These are phyloP conservation scores for Mycena floridula DNA, from an alignment of 768 basidiomycete genomes.

Conservation along the genomic window DNA sequence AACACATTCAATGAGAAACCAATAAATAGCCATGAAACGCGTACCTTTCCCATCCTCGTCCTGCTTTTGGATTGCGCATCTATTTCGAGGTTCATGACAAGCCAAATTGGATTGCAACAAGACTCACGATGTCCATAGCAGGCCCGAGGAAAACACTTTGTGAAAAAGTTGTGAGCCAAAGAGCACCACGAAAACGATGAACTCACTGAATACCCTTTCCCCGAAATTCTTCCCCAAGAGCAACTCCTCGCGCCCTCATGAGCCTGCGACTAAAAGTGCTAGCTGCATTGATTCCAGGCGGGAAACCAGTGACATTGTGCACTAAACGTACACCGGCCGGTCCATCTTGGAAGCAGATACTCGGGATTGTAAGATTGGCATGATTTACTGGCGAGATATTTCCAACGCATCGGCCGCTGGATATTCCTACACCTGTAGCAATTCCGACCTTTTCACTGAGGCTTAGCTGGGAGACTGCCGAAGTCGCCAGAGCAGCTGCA, in stretches of 20 bases:
- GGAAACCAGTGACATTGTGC: slow-evolving; percentile 44
- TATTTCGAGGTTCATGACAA: slow-evolving; percentile 13
- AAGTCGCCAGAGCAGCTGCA: slow-evolving; percentile 10
- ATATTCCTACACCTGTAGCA: slow-evolving; percentile 10
- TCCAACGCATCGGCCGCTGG: slow-evolving; percentile 4
- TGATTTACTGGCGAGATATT: neutral
- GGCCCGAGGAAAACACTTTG: slow-evolving; percentile 44
- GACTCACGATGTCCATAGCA: slow-evolving; percentile 46
- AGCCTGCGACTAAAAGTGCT: slow-evolving; percentile 53
- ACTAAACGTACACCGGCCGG: slow-evolving; percentile 31
- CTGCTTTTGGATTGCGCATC: slow-evolving; percentile 48
- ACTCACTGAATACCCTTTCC: slow-evolving; percentile 52
- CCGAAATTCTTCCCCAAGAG: slow-evolving; percentile 62
- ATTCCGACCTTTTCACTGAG: slow-evolving; percentile 10
- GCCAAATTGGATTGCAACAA: neutral
- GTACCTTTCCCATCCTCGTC: slow-evolving; percentile 44
- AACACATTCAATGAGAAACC: slow-evolving; percentile 2
- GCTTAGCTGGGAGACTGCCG: slow-evolving; percentile 9
- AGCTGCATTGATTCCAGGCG: slow-evolving; percentile 51
- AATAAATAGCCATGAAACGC: neutral
- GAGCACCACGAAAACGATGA: slow-evolving; percentile 5
- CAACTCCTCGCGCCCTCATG: slow-evolving; percentile 56
- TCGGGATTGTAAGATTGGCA: slow-evolving; percentile 25
- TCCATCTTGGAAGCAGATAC: slow-evolving; percentile 43
- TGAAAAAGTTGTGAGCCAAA: neutral